These are phyloP conservation scores for Linum lewisii DNA, from an alignment of 345 rosid species.

Conservation along the genomic window DNA sequence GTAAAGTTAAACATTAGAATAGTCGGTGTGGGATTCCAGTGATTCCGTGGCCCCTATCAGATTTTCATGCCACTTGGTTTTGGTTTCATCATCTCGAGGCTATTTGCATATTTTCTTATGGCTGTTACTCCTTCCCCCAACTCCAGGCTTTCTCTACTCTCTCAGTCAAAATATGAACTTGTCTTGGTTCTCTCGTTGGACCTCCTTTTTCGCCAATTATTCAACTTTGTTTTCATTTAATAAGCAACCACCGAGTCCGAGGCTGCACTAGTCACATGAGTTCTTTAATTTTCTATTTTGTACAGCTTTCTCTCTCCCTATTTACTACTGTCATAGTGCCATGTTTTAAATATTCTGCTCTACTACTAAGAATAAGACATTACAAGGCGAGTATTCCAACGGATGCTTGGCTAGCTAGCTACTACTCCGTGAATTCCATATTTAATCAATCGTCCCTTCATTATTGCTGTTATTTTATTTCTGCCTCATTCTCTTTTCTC, in stretches of 20 bases:
- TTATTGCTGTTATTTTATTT: not conserved
- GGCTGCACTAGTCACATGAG: conserved; percentile 17
- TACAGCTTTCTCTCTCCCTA: not conserved
- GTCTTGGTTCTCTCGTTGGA: conserved; percentile 22
- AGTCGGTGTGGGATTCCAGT: conserved; percentile 36
- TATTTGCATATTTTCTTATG: conserved; percentile 6
- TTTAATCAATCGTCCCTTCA: conserved; percentile 8
- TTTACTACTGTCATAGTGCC: not conserved
- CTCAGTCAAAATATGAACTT: conserved; percentile 28
- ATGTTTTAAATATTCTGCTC: not conserved
- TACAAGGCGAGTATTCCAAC: conserved; percentile 29
- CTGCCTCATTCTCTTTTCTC: conserved; percentile 8
- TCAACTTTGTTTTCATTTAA: conserved; percentile 12
- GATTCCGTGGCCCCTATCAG: conserved; percentile 12
- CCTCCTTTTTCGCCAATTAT: conserved; percentile 9
- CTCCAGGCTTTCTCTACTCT: conserved; percentile 8
- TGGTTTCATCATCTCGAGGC: conserved; percentile 21
- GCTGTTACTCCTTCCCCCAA: not conserved
- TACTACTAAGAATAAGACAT: conserved; percentile 17
- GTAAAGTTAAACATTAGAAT: conserved; percentile 24
- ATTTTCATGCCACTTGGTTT: conserved; percentile 5
- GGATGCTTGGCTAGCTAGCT: conserved; percentile 29
- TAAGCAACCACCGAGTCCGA: conserved; percentile 23
- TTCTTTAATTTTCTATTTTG: not conserved
- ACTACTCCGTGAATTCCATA: conserved; percentile 34